Evolutionary conservation across 768 basidiomycete species (phyloP).

Genomic region (Boletus pseudo-olivaceus): DNA sequence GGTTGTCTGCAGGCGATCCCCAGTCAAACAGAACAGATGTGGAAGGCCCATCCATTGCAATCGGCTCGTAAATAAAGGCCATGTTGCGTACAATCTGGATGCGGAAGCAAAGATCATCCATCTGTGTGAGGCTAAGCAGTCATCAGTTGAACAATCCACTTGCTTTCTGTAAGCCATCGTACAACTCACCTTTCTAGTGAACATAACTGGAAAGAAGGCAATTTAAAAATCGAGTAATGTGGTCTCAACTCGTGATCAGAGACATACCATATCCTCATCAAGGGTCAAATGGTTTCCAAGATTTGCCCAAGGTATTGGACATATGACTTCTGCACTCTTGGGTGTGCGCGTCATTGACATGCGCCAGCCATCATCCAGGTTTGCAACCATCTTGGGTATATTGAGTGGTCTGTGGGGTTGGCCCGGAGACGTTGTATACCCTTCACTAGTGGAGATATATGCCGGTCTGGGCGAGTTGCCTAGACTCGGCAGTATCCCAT

Average conservation of each 20-base stretch:
- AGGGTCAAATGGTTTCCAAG: constrained; percentile 31
- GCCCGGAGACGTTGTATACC: constrained; percentile 2
- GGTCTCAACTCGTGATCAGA: background rate
- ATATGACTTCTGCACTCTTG: constrained; percentile 27
- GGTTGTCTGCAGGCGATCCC: constrained; percentile 38
- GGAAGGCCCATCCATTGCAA: constrained; percentile 46
- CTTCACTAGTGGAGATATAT: background rate
- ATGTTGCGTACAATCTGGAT: constrained; percentile 37
- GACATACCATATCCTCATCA: constrained; percentile 41
- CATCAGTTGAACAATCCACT: background rate
- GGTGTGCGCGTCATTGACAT: constrained; percentile 43
- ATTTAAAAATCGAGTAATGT: background rate
- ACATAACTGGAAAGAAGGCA: constrained; percentile 18
- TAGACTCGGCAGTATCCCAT: constrained; percentile 11
- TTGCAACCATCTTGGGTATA: constrained; percentile 1
- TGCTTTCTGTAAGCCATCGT: background rate
- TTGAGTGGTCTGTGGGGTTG: constrained; percentile 7
- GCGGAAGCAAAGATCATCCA: constrained; percentile 41
- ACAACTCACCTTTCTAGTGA: constrained; percentile 28
- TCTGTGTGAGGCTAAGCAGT: constrained; percentile 32
- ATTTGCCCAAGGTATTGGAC: constrained; percentile 29
- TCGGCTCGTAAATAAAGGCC: constrained; percentile 54
- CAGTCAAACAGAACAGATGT: constrained; percentile 52
- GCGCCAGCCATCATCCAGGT: constrained; percentile 32
- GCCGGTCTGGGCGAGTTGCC: constrained; percentile 11